Base-by-base conservation (phyloP, 805 yeast species). In the Hanseniaspora jakobsenii region DNA sequence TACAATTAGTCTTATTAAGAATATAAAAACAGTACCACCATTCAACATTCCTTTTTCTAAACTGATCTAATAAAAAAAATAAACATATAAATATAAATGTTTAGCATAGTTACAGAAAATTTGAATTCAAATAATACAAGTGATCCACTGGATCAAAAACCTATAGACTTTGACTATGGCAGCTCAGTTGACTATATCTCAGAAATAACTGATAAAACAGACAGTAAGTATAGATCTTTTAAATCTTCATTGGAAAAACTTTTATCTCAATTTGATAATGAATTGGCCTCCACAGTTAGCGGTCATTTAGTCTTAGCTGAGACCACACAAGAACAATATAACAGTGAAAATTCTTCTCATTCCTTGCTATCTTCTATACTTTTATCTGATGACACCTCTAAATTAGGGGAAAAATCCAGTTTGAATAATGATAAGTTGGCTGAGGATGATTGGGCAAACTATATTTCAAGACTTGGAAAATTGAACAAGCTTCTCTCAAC, bases 361-460 rank as follows among this genome's bases (percentile, higher is more conserved):
- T 39, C 34, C n/a, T n/a, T 24, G n/a, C 17, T 34, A n/a, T 6
- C 37, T 7, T 14, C 22, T 6, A 18, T 39, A 9, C 8, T 26
- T 2, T 26, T 22, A 7, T 7, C 27, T 6, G 27, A 24, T 7
- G 27, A 24, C 6, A 7, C 27, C 6, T 7, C 6, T 10, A 24
- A 24, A 24, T 24, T 10, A 7, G 27, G 27, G 27, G n/a, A n/a
- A n/a, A n/a, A n/a, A n/a, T n/a, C n/a, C n/a, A n/a, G n/a, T n/a
- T n/a, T n/a, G n/a, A n/a, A n/a, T 19, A 17, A 5, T 7, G 23
- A 17, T 9, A 26, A 12, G 7, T 95, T 84, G 42, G 64, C 81
- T 2, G 80, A 86, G 1, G 81, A 77, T 26, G 98, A 91, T 65
- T 91, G 99, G 99, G 97, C 98, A 12, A 98, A 91, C 58, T 86